Base-by-base conservation (phyloP, 1,284 basidiomycete species). In the Sanghuangporus sanghuang region DNA sequence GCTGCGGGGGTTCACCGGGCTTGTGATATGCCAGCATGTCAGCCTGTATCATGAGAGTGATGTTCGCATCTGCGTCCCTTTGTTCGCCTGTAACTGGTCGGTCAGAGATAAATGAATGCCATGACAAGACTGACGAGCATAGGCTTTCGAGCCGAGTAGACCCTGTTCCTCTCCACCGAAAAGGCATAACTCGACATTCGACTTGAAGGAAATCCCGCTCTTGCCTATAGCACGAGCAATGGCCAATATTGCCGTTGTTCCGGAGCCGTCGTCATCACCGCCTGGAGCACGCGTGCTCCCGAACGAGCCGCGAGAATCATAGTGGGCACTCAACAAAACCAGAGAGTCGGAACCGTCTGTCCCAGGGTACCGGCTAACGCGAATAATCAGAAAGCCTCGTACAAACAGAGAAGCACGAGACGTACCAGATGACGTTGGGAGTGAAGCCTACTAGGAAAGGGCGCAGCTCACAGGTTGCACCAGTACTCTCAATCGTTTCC, bases 21-120 rank as follows among this genome's bases (percentile, higher is more conserved):
- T 78, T 85, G 64, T 85, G 90, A 72, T 93, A 95, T 0, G 83
- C 93, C 54, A 92, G 80, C 93, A 95, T 95, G 70, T 96, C 93
- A 0, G 90, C 90, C 73, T 95, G 93, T 62, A 95, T 80, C 82
- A 95, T 91, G 46, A 95, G 73, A 2, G 87, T 85, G 54, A 95
- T 77, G 67, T 92, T 89, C 18, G 85, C 86, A 65, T 84, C 77
- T 27, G 74, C 73, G 49, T 75, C 74, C 60, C 82, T 78, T 70
- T 91, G 69, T 71, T 88, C 80, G 27, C 74, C 88, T 89, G 68
- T 14, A 21, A 23, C 12, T 12, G 3, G 35, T 64, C 7, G 49
- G 56, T 56, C 35, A 8, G 21, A 42, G 23, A 9, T 46, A 23
- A 9, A 53, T 57, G 48, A 46, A 9, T 14, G 16, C 14, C 6